phyloP scores from a whole-genome alignment of 805 yeast species.

The Candida sonorensis region DNA sequence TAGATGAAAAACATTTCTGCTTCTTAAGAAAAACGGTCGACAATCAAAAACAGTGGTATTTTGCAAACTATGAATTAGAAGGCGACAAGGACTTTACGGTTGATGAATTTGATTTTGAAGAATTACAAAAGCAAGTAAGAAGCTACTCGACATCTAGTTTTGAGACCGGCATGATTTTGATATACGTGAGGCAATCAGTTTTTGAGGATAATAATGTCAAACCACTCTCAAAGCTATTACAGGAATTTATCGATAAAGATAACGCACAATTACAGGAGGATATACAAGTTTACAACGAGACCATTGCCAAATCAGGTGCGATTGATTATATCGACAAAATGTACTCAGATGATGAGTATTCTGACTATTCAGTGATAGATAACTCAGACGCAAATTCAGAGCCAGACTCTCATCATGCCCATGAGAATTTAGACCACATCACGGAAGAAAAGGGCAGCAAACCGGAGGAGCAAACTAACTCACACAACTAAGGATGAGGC shows the following conservation, averaged over 20 bases:
- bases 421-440: too few relatives aligned
- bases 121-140: conserved; percentile 16
- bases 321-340: not conserved
- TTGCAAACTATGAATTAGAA: conserved; percentile 23
- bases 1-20: conserved; percentile 27
- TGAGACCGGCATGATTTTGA: conserved; percentile 27
- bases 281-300: conserved; percentile 5
- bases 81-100: conserved; percentile 20
- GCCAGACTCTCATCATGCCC: too few relatives aligned
- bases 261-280: conserved; percentile 16
- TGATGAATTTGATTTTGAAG: conserved; percentile 17
- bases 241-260: conserved; percentile 23
- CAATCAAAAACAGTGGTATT: conserved; percentile 23
- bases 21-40: conserved; percentile 16
- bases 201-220: too few relatives aligned
- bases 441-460: too few relatives aligned
- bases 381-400: too few relatives aligned
- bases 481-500: too few relatives aligned
- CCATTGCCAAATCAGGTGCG: not conserved
- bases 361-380: too few relatives aligned
- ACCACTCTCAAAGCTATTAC: too few relatives aligned
- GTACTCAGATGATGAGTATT: not conserved
- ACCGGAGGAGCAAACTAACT: too few relatives aligned
- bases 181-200: conserved; percentile 27
- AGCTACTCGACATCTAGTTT: conserved; percentile 18